Base-by-base conservation (phyloP, 2,329 filamentous ascomycete genomes). In the Massarina eburnea region DNA sequence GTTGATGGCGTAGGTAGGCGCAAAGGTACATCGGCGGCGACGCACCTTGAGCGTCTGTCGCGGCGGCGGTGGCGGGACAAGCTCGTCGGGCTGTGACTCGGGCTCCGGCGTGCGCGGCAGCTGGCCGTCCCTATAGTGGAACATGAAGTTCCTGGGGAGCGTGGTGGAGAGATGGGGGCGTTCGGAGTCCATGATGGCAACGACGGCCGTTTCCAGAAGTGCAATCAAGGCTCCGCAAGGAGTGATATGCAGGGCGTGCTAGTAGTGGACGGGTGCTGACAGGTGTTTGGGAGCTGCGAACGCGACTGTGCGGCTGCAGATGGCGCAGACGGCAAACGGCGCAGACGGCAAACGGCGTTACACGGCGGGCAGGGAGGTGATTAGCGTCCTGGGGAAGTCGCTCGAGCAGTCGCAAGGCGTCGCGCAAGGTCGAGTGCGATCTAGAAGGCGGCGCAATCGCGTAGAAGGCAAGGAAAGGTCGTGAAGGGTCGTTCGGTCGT, bases 131-230 rank as follows among this genome's bases (percentile, higher is more conserved):
- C 66, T 67, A 62, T 74, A 76, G 61, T 76, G 73, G 57, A 77
- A 78, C 56, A 71, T 73, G 67, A 76, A 75, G 64, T 73, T 76
- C 43, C 74, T 67, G 20, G 77, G 77, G 29, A 80, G 70, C 20
- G 74, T 76, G 51, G 76, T 76, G 40, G 75, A 78, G 21, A 77
- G 61, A 44, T 76, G 66, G 38, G 75, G 73, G 46, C 73, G 73
- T 54, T 67, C 63, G 21, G 67, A 61, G 21, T 73, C 70, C 71
- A 74, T 74, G 39, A 38, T 22, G 21, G 15, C 32, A 34, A n/a
- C 19, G 12, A 21, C 17, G n/a, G 10, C 10, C 17, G 19, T 35
- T 19, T 45, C 38, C 42, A 50, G 51, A 45, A 51, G 32, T 8
- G 44, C 47, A 56, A 58, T 57, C 36, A 49, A 51, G 42, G 21